Conservation (phyloP, 495 filamentous ascomycete genomes). For the Tuber indicum region DNA sequence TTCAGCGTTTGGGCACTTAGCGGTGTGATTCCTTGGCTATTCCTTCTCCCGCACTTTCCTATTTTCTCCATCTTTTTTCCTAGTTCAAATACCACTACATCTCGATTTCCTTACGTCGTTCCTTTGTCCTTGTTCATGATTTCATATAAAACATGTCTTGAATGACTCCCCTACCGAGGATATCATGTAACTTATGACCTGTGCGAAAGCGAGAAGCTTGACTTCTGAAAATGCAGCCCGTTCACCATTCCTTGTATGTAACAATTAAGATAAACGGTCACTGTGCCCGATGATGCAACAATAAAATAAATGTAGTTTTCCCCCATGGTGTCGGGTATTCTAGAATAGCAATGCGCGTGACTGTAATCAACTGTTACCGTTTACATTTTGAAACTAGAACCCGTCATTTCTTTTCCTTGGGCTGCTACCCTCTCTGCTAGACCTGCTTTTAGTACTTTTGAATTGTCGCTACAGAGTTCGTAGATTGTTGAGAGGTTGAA, state of each 20-base stretch:
- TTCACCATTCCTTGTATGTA: background rate
- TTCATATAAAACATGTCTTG: background rate
- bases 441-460: conserved; percentile 58
- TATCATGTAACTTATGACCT: conserved; percentile 5
- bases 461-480: conserved; percentile 77
- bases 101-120: background rate
- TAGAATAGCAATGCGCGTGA: background rate
- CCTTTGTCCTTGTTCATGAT: background rate
- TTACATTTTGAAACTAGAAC: conserved; percentile 73
- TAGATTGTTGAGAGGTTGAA: conserved; percentile 92
- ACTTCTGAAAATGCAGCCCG: background rate
- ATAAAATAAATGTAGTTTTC: background rate
- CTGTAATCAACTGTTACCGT: background rate
- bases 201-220: conserved; percentile 2
- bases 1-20: conserved; percentile 1
- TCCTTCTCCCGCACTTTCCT: background rate
- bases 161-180: background rate
- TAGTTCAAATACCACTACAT: background rate
- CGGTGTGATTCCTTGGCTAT: background rate
- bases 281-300: background rate
- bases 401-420: conserved; percentile 62
- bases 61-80: background rate
- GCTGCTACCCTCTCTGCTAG: conserved; percentile 64
- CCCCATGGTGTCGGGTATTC: background rate
- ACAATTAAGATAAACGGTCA: background rate